These are phyloP conservation scores for Amanita muscaria DNA, from an alignment of 768 basidiomycete genomes.

Conservation along the genomic window DNA sequence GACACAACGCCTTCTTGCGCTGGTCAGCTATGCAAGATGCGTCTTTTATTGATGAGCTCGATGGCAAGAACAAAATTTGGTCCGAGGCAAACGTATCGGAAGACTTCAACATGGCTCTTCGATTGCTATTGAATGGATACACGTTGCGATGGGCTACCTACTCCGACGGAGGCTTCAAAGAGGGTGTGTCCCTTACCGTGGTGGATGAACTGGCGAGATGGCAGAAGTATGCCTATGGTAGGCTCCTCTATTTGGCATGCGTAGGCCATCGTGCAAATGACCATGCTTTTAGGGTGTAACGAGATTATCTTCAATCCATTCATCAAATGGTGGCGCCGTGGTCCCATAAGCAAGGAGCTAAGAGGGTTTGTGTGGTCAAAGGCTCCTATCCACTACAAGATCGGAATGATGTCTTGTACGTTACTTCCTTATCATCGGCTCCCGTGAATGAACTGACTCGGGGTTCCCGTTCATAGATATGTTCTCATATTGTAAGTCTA, in stretches of 20 bases:
- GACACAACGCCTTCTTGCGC: slow-evolving; percentile 80
- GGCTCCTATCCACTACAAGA: slow-evolving; percentile 76
- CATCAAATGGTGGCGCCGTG: slow-evolving; percentile 62
- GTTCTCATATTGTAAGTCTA: slow-evolving; percentile 36
- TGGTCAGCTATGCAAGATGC: slow-evolving; percentile 88
- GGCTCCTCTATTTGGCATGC: slow-evolving; percentile 10
- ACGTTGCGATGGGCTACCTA: slow-evolving; percentile 81
- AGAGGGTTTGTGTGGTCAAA: slow-evolving; percentile 66
- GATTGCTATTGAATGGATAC: slow-evolving; percentile 62
- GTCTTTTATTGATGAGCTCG: slow-evolving; percentile 55
- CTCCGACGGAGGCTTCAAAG: slow-evolving; percentile 77
- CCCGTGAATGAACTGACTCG: neutral
- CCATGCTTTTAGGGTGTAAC: slow-evolving; percentile 38
- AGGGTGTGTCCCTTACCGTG: slow-evolving; percentile 78
- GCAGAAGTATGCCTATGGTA: slow-evolving; percentile 68
- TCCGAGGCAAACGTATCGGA: slow-evolving; percentile 70
- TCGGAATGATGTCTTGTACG: slow-evolving; percentile 67
- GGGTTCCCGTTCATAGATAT: slow-evolving; percentile 24
- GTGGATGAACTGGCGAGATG: slow-evolving; percentile 87
- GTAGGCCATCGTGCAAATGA: neutral
- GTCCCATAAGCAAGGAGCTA: slow-evolving; percentile 73
- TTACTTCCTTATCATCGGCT: slow-evolving; percentile 6
- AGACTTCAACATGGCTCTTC: slow-evolving; percentile 71
- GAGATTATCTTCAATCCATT: slow-evolving; percentile 84
- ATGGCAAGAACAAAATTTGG: slow-evolving; percentile 65